Evolutionary conservation across 1,284 basidiomycete species (phyloP), one percentile per base, ranked within the genome.

Genomic region (Athelia sp.): DNA sequence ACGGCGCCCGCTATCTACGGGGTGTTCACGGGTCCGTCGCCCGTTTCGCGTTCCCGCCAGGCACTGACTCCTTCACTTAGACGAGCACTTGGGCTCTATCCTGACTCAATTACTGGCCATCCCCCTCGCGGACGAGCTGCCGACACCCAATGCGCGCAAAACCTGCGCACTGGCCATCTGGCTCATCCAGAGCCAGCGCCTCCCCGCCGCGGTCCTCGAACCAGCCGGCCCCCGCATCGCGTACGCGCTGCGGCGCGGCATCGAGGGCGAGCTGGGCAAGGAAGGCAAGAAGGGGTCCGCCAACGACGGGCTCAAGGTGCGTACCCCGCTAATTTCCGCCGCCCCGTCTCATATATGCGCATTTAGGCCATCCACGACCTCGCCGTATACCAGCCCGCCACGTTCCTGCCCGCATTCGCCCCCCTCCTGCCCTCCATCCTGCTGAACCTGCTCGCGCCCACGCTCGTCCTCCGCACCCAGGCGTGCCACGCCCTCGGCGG

Each of bases 221-320:
- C 79, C 81, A 15, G 77, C 83, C 2, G 75, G 72, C 11, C 76
- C 81, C 55, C 74, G 82, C 26, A 86, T 91, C 36, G 74, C 81
- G 1, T 81, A 78, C 50, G 84, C 85, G 2, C 62, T 91, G 9
- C 75, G 78, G 47, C 79, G 87, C 32, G 89, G 82, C n/a, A 78
- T 91, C 53, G 83, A 87, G 50, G 89, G 89, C 11, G 84, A 90
- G 52, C 77, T 91, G 17, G 89, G 88, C 2, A 87, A 87, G 60
- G 89, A 91, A 64, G 88, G 88, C 9, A 90, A 90, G 70, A 90
- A 87, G 57, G 88, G 89, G 0, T 80, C 87, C 2, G 75, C 74
- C 2, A 82, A 74, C 35, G 88, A 91, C 61, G 86, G 84, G 17
- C 72, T 90, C 43, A 86, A 81, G 76, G 86, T 84, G 59, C 50